Conservation (phyloP, 108 stramenopile genomes). For the Nitzschia palea region DNA sequence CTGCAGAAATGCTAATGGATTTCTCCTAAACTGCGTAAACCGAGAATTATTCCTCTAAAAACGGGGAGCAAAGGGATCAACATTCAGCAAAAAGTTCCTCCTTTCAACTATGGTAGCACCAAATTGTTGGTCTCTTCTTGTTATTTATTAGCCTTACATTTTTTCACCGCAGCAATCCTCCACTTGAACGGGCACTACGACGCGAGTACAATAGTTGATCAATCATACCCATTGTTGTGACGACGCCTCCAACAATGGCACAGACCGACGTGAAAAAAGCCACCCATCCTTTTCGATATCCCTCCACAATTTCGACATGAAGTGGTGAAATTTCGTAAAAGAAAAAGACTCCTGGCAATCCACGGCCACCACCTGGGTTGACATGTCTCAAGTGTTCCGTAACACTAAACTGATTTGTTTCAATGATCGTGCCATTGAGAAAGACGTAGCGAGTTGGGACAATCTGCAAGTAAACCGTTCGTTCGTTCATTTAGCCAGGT, state of each 20-base stretch:
- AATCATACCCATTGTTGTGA: slow-evolving; percentile 82
- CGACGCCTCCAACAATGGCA: slow-evolving; percentile 87
- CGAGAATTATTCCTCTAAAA: background rate
- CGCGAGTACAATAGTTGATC: slow-evolving; percentile 66
- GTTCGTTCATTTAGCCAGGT: too few species aligned
- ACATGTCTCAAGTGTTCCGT: slow-evolving; percentile 97
- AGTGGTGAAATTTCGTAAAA: slow-evolving; percentile 95
- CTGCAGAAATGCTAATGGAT: slow-evolving; percentile 48
- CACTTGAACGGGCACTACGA: background rate
- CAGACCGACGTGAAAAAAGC: slow-evolving; percentile 85
- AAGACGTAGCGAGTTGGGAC: slow-evolving; percentile 91
- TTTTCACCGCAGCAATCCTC: slow-evolving; percentile 7
- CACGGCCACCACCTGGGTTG: slow-evolving; percentile 81
- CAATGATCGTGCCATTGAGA: slow-evolving; percentile 74
- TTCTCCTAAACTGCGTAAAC: slow-evolving; percentile 25
- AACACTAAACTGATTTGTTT: slow-evolving; percentile 94
- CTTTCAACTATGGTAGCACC: background rate
- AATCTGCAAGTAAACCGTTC: too few species aligned
- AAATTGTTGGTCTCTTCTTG: too few species aligned
- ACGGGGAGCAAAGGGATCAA: background rate
- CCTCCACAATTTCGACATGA: slow-evolving; percentile 89
- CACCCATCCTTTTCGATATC: slow-evolving; percentile 80
- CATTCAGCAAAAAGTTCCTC: background rate
- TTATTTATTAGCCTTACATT: background rate
- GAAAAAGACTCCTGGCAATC: slow-evolving; percentile 96